Base-by-base conservation (phyloP, 2,329 filamentous ascomycete species). In the Xylariaceae sp. region DNA sequence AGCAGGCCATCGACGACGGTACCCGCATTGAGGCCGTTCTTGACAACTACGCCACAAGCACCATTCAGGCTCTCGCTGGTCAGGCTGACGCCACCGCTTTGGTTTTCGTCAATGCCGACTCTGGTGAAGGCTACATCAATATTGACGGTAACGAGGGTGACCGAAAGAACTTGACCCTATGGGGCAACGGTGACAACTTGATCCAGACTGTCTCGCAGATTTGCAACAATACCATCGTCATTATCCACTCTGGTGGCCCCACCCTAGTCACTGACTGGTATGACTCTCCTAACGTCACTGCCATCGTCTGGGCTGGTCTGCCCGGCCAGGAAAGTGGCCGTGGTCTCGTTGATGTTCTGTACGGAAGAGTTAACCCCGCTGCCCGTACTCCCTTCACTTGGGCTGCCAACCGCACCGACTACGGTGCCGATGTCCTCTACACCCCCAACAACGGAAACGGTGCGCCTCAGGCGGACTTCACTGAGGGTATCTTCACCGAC, bases 131-230 rank as follows among this genome's bases (percentile, higher is more conserved):
- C 4, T 96, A 83, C 73, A 90, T 97, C 66, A 79, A 74, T 31
- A 81, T 95, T 1, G 92, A 91, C 59, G 87, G 83, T 51, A 96
- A 96, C 69, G 76, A 79, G 56, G 94, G 94, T 55, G 92, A 97
- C 70, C 86, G 94, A 51, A 91, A 91, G 66, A 96, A 99, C 73
- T 77, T 99, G 39, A 96, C 91, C 0, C 77, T 96, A 0, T 97
- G 92, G 92, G 79, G 86, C 57, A 80, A 85, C 55, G 91, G 89
- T 41, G 90, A 97, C 51, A 78, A 80, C 0, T 74, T 97, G 53
- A 88, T 97, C 72, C 80, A 87, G 71, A 90, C 87, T 47, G 89
- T 96, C 8, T 85, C 89, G 0, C 78, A 84, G 6, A 68, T 84
- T 58, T 91, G 87, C 77, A 84, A 86, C 74, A 96, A 96, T 78